Percentiles rank a stretch among this genome's conserved stretches.
Conservation (phyloP, 371 early-diverging fungal genomes). For the Actinomortierella wolfii region DNA sequence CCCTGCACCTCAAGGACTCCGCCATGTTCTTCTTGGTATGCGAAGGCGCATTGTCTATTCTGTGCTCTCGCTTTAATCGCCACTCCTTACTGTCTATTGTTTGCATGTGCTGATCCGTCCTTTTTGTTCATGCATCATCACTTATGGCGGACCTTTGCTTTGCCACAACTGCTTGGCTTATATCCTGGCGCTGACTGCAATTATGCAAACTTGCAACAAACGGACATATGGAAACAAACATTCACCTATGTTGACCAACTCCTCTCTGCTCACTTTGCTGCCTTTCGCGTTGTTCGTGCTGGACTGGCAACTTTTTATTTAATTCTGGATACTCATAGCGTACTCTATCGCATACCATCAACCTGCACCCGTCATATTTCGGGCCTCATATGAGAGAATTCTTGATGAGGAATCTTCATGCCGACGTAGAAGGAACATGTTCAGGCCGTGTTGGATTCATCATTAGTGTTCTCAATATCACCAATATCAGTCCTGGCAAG, state of each 20-base stretch:
- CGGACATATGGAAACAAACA: too few species aligned
- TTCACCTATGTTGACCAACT: too few species aligned
- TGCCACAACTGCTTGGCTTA: too few species aligned
- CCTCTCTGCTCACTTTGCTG: not conserved
- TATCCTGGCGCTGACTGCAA: too few species aligned
- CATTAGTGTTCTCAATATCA: slow-evolving; percentile 84
- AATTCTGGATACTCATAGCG: slow-evolving; percentile 21
- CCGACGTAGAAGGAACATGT: slow-evolving; percentile 96
- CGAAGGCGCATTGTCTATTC: not conserved
- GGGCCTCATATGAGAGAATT: slow-evolving; percentile 83
- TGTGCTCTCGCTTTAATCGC: not conserved
- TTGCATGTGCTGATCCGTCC: not conserved
- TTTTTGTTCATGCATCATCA: not conserved
- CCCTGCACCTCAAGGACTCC: not conserved
- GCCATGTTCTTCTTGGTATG: slow-evolving; percentile 45
- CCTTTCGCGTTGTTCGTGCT: too few species aligned
- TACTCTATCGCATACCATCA: slow-evolving; percentile 84
- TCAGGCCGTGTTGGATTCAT: slow-evolving; percentile 94
- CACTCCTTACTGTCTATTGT: not conserved
- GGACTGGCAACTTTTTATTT: not conserved
- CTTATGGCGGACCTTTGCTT: not conserved
- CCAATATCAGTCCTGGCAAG: slow-evolving; percentile 82
- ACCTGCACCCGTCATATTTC: slow-evolving; percentile 91
- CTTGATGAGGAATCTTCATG: slow-evolving; percentile 80
- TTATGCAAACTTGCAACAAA: too few species aligned